Evolutionary conservation across 768 basidiomycete genomes (phyloP).

Genomic region (Mycena rosella): DNA sequence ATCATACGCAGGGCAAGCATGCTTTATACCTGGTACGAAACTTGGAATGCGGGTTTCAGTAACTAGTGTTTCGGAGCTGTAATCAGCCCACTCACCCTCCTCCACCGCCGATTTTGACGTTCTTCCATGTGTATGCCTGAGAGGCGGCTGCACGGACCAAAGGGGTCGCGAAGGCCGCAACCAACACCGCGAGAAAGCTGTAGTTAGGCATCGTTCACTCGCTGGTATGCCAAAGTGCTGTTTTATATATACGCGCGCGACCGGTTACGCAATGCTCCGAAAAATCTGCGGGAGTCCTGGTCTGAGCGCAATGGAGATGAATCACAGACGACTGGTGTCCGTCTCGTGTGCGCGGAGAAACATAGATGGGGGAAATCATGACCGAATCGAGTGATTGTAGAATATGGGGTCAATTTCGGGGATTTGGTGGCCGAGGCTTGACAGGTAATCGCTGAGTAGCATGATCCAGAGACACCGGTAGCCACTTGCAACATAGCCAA

Average conservation of each 20-base stretch:
- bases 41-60: slow-evolving; percentile 7
- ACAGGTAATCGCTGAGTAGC: not conserved
- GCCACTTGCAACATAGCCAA: not conserved
- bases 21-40: slow-evolving; percentile 46
- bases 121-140: slow-evolving; percentile 70
- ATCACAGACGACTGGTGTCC: not conserved
- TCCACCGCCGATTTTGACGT: slow-evolving; percentile 63
- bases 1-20: slow-evolving; percentile 62
- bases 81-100: slow-evolving; percentile 36
- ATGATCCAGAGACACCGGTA: not conserved
- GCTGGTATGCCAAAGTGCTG: not conserved
- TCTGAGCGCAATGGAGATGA: not conserved
- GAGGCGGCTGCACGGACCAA: slow-evolving; percentile 50
- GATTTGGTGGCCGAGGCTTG: slow-evolving; percentile 7
- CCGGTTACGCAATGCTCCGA: slow-evolving; percentile 12
- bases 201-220: slow-evolving; percentile 48
- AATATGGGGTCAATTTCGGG: slow-evolving; percentile 27
- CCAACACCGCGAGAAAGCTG: slow-evolving; percentile 48
- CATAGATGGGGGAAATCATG: slow-evolving; percentile 5
- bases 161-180: slow-evolving; percentile 41
- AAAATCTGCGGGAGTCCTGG: slow-evolving; percentile 27
- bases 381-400: slow-evolving; percentile 8
- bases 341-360: slow-evolving; percentile 25
- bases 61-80: not conserved
- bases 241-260: slow-evolving; percentile 26